Evolutionary conservation across 2,329 filamentous ascomycete species (phyloP).

Genomic region (Cryphonectria naterciae): DNA sequence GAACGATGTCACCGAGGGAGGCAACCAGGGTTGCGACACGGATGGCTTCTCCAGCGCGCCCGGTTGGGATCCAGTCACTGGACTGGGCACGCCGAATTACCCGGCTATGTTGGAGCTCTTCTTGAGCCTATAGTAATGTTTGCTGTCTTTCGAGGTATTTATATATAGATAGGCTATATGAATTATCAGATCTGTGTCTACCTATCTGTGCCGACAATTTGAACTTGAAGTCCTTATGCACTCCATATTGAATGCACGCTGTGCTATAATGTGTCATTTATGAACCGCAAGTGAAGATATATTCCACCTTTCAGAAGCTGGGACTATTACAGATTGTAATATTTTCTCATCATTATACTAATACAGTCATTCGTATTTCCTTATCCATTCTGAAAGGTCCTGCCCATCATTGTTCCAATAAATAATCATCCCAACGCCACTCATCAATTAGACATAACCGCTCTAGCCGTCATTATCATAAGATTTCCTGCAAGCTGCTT

Average conservation of each 20-base stretch:
- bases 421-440: not conserved
- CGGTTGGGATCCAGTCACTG: constrained; percentile 38
- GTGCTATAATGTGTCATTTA: too few relatives aligned
- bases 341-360: not conserved
- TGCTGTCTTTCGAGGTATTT: not conserved
- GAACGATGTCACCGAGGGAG: constrained; percentile 35
- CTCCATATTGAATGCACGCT: too few relatives aligned
- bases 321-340: not conserved
- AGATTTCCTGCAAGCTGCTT: not conserved
- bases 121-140: constrained; percentile 30
- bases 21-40: constrained; percentile 36
- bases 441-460: not conserved
- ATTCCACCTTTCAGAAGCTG: not conserved
- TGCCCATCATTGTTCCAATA: not conserved
- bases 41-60: constrained; percentile 33
- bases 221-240: not conserved
- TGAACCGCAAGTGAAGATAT: too few relatives aligned
- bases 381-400: not conserved
- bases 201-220: not conserved
- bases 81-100: constrained; percentile 37
- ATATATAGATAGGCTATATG: not conserved
- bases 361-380: not conserved
- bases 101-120: constrained; percentile 34
- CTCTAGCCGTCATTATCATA: not conserved
- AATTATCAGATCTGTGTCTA: not conserved